phyloP scores from a whole-genome alignment of 352 stramenopile species.

The Pythium aristosporum region DNA sequence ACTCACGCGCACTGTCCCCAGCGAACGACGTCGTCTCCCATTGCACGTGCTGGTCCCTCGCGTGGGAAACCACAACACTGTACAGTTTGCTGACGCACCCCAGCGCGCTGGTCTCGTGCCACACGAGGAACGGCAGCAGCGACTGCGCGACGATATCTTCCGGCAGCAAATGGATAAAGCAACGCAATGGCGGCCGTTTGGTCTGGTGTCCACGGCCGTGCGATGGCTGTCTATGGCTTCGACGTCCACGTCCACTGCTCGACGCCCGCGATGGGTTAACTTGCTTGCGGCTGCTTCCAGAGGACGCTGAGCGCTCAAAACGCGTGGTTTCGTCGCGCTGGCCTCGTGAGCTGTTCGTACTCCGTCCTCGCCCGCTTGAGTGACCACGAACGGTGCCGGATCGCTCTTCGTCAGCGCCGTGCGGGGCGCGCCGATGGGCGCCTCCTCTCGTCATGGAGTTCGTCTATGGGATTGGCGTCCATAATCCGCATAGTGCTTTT shows the following conservation, averaged over 20 bases:
- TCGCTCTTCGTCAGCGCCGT: background rate
- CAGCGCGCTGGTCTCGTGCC: slow-evolving; percentile 44
- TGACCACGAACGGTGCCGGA: background rate
- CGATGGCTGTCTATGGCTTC: background rate
- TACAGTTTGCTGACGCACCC: slow-evolving; percentile 32
- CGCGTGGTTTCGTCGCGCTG: background rate
- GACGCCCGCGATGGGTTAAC: background rate
- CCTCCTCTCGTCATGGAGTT: background rate
- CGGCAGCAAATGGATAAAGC: slow-evolving; percentile 29
- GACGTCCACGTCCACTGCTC: background rate
- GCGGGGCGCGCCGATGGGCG: too few species aligned
- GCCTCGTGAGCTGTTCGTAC: background rate
- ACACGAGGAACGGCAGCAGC: slow-evolving; percentile 47
- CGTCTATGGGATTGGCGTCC: background rate
- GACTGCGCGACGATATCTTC: slow-evolving; percentile 41
- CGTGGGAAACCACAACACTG: slow-evolving; percentile 22
- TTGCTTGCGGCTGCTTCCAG: background rate
- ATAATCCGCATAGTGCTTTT: too few species aligned
- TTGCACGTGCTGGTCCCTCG: slow-evolving; percentile 29
- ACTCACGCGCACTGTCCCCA: slow-evolving; percentile 23
- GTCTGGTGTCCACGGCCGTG: too few species aligned
- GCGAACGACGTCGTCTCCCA: slow-evolving; percentile 41
- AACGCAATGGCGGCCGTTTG: background rate
- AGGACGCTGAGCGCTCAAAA: background rate
- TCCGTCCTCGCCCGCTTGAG: background rate